Conservation (phyloP, 164 flowering plant species). For the Aristolochia contorta region DNA sequence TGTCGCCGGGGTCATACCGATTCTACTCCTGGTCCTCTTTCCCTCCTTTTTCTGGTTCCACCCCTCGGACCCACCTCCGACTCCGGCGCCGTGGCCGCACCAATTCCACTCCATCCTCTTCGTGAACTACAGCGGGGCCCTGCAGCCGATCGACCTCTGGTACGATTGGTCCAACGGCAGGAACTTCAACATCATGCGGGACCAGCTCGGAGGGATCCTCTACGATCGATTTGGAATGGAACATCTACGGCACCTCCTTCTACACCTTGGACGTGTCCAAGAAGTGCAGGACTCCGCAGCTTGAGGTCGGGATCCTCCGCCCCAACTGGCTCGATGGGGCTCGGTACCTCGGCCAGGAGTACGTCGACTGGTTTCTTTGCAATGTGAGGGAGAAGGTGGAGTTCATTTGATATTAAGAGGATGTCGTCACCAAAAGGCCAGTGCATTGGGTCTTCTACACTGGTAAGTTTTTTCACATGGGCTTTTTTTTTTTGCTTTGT, state of each 20-base stretch:
- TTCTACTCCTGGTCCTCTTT: too few species aligned
- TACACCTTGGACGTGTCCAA: constrained; percentile 29
- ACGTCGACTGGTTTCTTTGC: constrained; percentile 63
- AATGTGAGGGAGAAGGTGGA: constrained; percentile 80
- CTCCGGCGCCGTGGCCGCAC: constrained; percentile 20
- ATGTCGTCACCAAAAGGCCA: constrained; percentile 57
- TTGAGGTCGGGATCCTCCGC: constrained; percentile 62
- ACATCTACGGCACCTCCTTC: constrained; percentile 59
- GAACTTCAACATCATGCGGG: constrained; percentile 66
- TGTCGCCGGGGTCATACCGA: too few species aligned
- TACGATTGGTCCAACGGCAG: constrained; percentile 87
- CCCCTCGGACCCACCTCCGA: constrained; percentile 6
- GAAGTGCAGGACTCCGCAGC: constrained; percentile 19
- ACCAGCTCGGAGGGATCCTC: constrained; percentile 43
- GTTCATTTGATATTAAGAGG: constrained; percentile 73
- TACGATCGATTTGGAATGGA: constrained; percentile 73
- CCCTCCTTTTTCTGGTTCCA: too few species aligned
- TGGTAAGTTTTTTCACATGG: constrained; percentile 21
- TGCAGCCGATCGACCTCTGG: constrained; percentile 56
- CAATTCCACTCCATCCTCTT: constrained; percentile 75
- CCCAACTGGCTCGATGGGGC: constrained; percentile 87
- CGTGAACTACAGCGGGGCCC: constrained; percentile 45
- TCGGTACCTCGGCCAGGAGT: constrained; percentile 44
- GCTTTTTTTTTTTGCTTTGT: not conserved
- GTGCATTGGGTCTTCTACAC: constrained; percentile 68